A percentile compares a stretch with the other conserved stretches of the same genome.
Evolutionary conservation across 352 stramenopile genomes (phyloP).

Genomic region (Saprolegnia diclina): DNA sequence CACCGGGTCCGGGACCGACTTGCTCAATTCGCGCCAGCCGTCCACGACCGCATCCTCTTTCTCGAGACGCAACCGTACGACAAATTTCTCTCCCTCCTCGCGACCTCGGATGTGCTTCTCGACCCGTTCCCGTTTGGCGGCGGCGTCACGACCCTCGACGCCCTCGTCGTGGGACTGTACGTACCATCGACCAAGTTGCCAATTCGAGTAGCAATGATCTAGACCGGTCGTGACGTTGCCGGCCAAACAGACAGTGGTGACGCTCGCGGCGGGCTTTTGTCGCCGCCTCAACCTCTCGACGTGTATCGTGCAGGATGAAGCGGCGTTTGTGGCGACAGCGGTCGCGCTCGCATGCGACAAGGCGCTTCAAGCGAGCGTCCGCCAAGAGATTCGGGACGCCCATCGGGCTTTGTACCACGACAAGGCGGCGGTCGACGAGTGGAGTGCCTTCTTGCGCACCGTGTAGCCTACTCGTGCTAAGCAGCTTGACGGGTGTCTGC

Average conservation of each 20-base stretch:
- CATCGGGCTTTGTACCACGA: slow-evolving; percentile 32
- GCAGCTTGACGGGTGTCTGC: no score
- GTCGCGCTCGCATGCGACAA: slow-evolving; percentile 36
- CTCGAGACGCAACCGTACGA: slow-evolving; percentile 48
- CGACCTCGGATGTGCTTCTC: slow-evolving; percentile 58
- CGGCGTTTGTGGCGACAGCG: slow-evolving; percentile 39
- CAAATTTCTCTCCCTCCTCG: slow-evolving; percentile 51
- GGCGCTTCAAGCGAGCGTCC: slow-evolving; percentile 7
- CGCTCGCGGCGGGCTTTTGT: slow-evolving; percentile 56
- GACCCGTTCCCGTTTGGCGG: slow-evolving; percentile 83
- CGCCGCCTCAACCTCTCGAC: slow-evolving; percentile 46
- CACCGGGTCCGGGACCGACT: slow-evolving; percentile 40
- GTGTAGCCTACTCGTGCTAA: slow-evolving; percentile 21
- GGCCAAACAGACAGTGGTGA: slow-evolving; percentile 43
- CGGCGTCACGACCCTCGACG: slow-evolving; percentile 78
- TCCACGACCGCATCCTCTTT: slow-evolving; percentile 49
- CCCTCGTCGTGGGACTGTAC: slow-evolving; percentile 66
- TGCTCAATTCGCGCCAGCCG: slow-evolving; percentile 26
- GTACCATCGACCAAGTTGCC: slow-evolving; percentile 27
- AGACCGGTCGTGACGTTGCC: slow-evolving; percentile 58
- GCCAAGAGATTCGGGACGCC: slow-evolving; percentile 20
- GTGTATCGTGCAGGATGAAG: slow-evolving; percentile 37
- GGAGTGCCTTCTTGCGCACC: slow-evolving; percentile 34
- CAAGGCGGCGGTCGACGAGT: slow-evolving; percentile 31
- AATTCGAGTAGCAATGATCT: background rate